phyloP scores from a whole-genome alignment of 352 stramenopile species.

The Phytophthora lateralis region DNA sequence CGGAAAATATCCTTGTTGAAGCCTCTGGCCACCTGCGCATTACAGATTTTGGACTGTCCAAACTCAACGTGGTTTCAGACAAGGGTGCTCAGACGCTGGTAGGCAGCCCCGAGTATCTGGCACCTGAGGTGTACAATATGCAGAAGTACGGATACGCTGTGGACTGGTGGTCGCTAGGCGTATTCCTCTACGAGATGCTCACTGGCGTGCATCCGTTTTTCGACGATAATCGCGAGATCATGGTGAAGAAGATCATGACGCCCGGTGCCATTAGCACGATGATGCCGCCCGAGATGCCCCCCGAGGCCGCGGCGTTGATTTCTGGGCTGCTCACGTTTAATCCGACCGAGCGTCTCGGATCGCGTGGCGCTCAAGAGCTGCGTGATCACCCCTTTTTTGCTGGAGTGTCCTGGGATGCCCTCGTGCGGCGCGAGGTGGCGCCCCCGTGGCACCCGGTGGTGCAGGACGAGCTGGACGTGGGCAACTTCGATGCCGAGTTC shows the following conservation, averaged over 20 bases:
- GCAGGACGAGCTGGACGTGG: slow-evolving; percentile 72
- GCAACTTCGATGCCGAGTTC: slow-evolving; percentile 82
- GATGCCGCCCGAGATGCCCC: slow-evolving; percentile 74
- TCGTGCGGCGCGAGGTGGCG: slow-evolving; percentile 61
- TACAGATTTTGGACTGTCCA: slow-evolving; percentile 96
- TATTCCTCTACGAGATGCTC: slow-evolving; percentile 93
- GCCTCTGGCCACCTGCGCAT: slow-evolving; percentile 94
- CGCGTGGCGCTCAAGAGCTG: slow-evolving; percentile 63
- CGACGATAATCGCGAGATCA: slow-evolving; percentile 83
- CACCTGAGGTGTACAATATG: slow-evolving; percentile 83
- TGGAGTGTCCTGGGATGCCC: slow-evolving; percentile 79
- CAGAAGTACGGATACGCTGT: slow-evolving; percentile 85
- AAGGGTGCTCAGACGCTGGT: slow-evolving; percentile 70
- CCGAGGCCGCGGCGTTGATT: slow-evolving; percentile 74
- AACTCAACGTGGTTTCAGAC: slow-evolving; percentile 76
- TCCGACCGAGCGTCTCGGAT: slow-evolving; percentile 66
- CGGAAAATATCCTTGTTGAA: slow-evolving; percentile 94
- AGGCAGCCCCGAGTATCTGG: slow-evolving; percentile 91
- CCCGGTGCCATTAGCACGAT: slow-evolving; percentile 57
- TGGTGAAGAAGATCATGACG: slow-evolving; percentile 90
- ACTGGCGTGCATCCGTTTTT: slow-evolving; percentile 89
- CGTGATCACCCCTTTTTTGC: slow-evolving; percentile 89
- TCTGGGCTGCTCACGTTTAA: slow-evolving; percentile 79
- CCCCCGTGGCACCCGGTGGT: slow-evolving; percentile 72
- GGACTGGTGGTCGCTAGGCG: slow-evolving; percentile 93